Evolutionary conservation across 2,329 filamentous ascomycete species (phyloP).

Genomic region (Alternaria longipes): DNA sequence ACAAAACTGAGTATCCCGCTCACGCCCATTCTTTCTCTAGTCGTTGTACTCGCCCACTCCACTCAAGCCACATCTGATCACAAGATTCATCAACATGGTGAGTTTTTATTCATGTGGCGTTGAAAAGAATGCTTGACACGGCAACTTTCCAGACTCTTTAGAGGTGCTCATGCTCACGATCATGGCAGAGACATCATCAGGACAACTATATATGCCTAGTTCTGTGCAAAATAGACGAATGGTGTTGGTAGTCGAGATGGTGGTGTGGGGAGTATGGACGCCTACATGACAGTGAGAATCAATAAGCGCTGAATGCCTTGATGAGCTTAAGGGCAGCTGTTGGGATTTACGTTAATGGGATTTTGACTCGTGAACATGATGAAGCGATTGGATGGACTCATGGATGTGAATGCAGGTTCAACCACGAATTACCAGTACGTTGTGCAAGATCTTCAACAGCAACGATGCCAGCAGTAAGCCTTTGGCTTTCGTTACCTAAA

Average conservation of each 20-base stretch:
- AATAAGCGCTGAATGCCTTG: conserved; percentile 5
- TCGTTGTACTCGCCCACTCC: neutral
- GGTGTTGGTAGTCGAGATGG: neutral
- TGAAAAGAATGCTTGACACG: neutral
- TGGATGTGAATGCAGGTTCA: no score
- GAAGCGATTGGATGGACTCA: neutral
- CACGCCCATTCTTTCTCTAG: neutral
- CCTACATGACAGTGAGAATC: neutral
- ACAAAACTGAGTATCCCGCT: neutral
- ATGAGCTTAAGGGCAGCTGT: neutral
- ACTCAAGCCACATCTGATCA: neutral
- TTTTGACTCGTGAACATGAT: neutral
- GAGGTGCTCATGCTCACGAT: neutral
- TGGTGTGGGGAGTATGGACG: neutral
- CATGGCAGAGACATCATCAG: neutral
- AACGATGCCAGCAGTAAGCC: neutral
- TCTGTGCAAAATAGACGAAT: neutral
- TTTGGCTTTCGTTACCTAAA: neutral
- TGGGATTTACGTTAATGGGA: neutral
- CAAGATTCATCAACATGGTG: neutral
- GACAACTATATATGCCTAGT: neutral
- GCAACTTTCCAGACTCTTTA: neutral
- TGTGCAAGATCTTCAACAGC: neutral
- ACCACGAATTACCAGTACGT: neutral
- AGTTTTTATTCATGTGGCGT: neutral